phyloP scores from a whole-genome alignment of 768 basidiomycete species.

The Calocybe gangraenosa region DNA sequence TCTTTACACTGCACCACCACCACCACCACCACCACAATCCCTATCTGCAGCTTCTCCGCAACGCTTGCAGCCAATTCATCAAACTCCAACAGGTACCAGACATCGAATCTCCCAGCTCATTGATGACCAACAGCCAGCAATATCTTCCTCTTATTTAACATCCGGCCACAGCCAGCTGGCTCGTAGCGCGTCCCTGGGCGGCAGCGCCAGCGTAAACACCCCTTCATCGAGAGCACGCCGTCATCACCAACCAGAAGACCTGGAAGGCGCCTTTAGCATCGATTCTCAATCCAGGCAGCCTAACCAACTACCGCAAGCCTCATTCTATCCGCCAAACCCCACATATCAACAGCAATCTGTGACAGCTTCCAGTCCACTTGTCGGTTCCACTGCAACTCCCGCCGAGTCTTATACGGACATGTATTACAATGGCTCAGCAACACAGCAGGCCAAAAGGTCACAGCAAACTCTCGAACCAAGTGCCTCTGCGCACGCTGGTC shows the following conservation, averaged over 20 bases:
- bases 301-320: constrained; percentile 36
- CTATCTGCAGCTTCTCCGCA: constrained; percentile 36
- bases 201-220: constrained; percentile 30
- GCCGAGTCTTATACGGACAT: constrained; percentile 54
- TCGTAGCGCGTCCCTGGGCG: constrained; percentile 65
- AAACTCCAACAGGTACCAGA: constrained; percentile 38
- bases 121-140: constrained; percentile 50
- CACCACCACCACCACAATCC: constrained; percentile 45
- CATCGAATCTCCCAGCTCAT: constrained; percentile 64
- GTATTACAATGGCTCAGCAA: constrained; percentile 52
- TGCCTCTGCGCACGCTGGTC: constrained; percentile 42
- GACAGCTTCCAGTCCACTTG: constrained; percentile 26
- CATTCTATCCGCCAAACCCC: constrained; percentile 57
- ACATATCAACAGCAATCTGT: constrained; percentile 54
- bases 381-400: constrained; percentile 31
- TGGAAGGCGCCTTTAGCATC: constrained; percentile 46
- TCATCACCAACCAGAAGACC: constrained; percentile 67
- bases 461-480: constrained; percentile 51
- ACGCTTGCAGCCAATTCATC: constrained; percentile 48
- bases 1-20: constrained; percentile 55
- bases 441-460: constrained; percentile 51
- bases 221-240: constrained; percentile 50
- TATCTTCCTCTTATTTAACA: constrained; percentile 49
- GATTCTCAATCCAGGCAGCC: constrained; percentile 38
- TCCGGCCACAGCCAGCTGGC: constrained; percentile 50